Evolutionary conservation across 176 grass and related monocot species (phyloP), one percentile per base, ranked within the genome.

Genomic region (Carex pumila): DNA sequence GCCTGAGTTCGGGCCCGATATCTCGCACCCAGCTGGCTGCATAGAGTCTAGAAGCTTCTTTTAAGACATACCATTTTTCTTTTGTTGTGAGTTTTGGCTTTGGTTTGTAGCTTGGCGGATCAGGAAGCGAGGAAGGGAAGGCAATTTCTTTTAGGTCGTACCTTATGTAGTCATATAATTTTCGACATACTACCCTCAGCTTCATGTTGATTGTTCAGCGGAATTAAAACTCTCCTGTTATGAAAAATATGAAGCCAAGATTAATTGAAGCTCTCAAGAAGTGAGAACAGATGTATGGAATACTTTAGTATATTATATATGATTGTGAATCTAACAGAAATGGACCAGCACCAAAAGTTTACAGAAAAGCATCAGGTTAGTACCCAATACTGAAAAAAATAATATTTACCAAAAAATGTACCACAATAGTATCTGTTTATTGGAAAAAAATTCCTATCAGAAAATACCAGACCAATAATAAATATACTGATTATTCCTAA

Each of bases 131-230:
- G 0, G 93, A 93, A 0, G 93, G 93, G 52, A 95, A 95, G 5
- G 89, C 93, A 0, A 93, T 93, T 85, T 95, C 93, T 68, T 86
- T 93, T 0, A 95, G 93, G 74, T 95, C 93, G 0, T 93, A 89
- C 4, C 89, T 76, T 65, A 91, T 71, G 1, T 93, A 93, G 64
- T 93, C 83, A 3, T 86, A 92, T 34, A 95, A 1, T 45, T 95
- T 95, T 81, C 85, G 82, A 34, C 87, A 93, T 2, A 91, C 82
- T 43, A 86, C 59, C 61, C 85, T 89, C 8, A 96, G 83, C 85
- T 93, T 93, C 91, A 96, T 96, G 6, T 19, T 60, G 58, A 36
- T 72, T 79, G 56, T 21, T 66, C 68, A 52, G 12, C 11, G 0
- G 25, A 77, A 32, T 56, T 17, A 45, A 22, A 43, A 17, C 6